Percentiles rank a stretch among this genome's conserved stretches.
These are phyloP conservation scores for Leucoagaricus sp. DNA, from an alignment of 1,284 basidiomycete genomes.

Conservation along the genomic window DNA sequence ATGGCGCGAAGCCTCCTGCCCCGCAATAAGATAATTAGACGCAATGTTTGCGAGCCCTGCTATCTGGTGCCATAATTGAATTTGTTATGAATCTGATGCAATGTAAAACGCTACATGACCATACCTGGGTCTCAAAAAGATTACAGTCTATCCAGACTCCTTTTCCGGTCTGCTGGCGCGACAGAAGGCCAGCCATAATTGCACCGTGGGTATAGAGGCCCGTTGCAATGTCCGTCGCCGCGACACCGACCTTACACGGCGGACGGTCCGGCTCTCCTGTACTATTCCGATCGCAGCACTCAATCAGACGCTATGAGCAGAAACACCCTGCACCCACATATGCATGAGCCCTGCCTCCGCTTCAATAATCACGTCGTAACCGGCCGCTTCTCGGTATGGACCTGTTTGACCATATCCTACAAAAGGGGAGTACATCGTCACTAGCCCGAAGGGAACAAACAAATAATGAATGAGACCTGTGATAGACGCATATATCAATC, in stretches of 20 bases:
- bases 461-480: constrained; percentile 56
- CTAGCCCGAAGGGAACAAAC: background rate
- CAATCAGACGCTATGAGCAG: background rate
- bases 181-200: constrained; percentile 88
- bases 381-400: constrained; percentile 80
- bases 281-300: constrained; percentile 35
- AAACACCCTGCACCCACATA: constrained; percentile 55
- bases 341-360: constrained; percentile 94
- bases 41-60: constrained; percentile 93
- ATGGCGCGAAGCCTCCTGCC: constrained; percentile 83
- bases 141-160: constrained; percentile 92
- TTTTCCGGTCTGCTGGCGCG: constrained; percentile 81
- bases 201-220: constrained; percentile 94
- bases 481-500: constrained; percentile 88
- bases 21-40: constrained; percentile 90
- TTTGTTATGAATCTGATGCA: background rate
- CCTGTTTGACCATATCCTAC: constrained; percentile 94
- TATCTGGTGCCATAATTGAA: constrained; percentile 50
- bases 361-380: constrained; percentile 91
- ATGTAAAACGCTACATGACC: constrained; percentile 23
- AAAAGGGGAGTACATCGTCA: constrained; percentile 3
- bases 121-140: constrained; percentile 85
- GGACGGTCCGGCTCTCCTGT: constrained; percentile 89
- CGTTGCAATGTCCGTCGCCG: constrained; percentile 89
- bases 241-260: constrained; percentile 91